Percentiles rank a stretch among this genome's conserved stretches.
These are phyloP conservation scores for Pyricularia grisea DNA, from an alignment of 2,329 filamentous ascomycete species.

Conservation along the genomic window DNA sequence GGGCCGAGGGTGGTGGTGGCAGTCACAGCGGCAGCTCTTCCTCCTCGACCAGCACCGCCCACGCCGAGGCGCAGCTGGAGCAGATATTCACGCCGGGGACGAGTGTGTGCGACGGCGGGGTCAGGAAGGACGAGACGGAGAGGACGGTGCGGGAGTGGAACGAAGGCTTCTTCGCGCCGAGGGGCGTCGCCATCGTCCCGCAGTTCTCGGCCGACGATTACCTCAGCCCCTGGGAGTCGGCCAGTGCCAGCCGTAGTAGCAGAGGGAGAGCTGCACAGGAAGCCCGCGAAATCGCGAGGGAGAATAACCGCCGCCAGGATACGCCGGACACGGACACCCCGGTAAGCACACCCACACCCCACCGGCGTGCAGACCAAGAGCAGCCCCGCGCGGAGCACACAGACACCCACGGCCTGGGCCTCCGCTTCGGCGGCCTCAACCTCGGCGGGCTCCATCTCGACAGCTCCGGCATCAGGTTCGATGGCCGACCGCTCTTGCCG, in stretches of 20 bases:
- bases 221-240: constrained; percentile 20
- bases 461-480: constrained; percentile 17
- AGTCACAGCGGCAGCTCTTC: constrained; percentile 13
- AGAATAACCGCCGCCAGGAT: neutral
- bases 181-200: constrained; percentile 34
- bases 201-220: constrained; percentile 10
- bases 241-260: constrained; percentile 14
- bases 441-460: constrained; percentile 35
- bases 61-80: constrained; percentile 32
- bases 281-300: neutral
- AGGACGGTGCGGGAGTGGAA: constrained; percentile 45
- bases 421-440: constrained; percentile 28
- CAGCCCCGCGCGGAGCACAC: neutral
- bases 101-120: neutral
- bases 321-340: neutral
- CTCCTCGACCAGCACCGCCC: constrained; percentile 16
- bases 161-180: constrained; percentile 41
- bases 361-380: neutral
- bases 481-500: constrained; percentile 15
- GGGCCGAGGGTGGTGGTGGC: constrained; percentile 24
- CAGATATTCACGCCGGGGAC: constrained; percentile 18
- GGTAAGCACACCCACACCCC: too few relatives aligned
- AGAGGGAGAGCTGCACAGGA: neutral
- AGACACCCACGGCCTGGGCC: constrained; percentile 8
- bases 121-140: constrained; percentile 22